These are phyloP conservation scores for Begonia masoniana DNA, from an alignment of 306 rosid genomes.

Conservation along the genomic window DNA sequence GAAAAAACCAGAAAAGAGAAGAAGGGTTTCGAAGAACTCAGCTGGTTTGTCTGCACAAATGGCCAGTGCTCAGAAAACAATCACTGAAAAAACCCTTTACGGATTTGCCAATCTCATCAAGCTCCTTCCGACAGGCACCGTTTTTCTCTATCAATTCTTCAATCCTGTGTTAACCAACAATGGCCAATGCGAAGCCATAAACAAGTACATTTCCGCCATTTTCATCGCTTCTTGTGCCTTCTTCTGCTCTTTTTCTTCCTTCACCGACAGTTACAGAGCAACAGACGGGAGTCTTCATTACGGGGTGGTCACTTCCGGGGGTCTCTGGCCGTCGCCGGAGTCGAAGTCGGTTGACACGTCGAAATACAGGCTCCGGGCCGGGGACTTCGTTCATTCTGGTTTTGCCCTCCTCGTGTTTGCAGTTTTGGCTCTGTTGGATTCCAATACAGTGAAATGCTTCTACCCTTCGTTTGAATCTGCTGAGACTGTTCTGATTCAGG, in stretches of 20 bases:
- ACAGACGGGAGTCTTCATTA: slow-evolving; percentile 39
- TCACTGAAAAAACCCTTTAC: slow-evolving; percentile 14
- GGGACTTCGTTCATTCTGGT: slow-evolving; percentile 61
- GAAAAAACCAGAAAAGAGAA: too few species aligned
- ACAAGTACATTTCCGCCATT: slow-evolving; percentile 34
- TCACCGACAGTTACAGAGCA: slow-evolving; percentile 69
- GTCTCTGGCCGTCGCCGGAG: slow-evolving; percentile 54
- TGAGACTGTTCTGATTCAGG: slow-evolving; percentile 32
- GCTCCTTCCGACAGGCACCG: slow-evolving; percentile 72
- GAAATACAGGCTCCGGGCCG: slow-evolving; percentile 29
- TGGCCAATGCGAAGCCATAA: slow-evolving; percentile 40
- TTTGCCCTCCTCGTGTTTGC: slow-evolving; percentile 39
- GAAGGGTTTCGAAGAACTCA: too few species aligned
- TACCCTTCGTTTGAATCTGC: slow-evolving; percentile 32
- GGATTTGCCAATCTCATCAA: slow-evolving; percentile 49
- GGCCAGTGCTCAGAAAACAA: neutral
- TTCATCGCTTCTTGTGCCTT: slow-evolving; percentile 35
- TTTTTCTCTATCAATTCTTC: slow-evolving; percentile 62
- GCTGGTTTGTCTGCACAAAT: neutral
- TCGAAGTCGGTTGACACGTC: slow-evolving; percentile 27
- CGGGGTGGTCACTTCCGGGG: slow-evolving; percentile 35
- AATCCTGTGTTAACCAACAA: slow-evolving; percentile 51
- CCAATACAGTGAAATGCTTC: slow-evolving; percentile 44
- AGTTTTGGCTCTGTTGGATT: slow-evolving; percentile 34
- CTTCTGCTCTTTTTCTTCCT: slow-evolving; percentile 53